These are phyloP conservation scores for Bjerkandera adusta DNA, from an alignment of 1,284 basidiomycete species.

Conservation along the genomic window DNA sequence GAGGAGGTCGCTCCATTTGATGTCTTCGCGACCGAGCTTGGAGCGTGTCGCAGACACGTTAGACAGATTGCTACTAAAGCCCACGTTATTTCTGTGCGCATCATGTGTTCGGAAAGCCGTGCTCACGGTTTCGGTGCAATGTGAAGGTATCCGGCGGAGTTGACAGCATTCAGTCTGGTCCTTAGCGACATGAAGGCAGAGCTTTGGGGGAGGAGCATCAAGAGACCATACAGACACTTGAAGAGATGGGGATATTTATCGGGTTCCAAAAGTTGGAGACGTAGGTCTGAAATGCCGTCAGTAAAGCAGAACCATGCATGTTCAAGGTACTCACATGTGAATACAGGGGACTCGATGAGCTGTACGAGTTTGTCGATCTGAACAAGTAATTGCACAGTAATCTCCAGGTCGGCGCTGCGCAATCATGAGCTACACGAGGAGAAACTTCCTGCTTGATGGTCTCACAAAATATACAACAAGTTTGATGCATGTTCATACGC, in stretches of 20 bases:
- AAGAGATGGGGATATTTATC: conserved; percentile 95
- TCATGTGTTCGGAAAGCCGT: neutral
- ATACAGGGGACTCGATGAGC: conserved; percentile 96
- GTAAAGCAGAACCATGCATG: neutral
- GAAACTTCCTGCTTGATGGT: too few species aligned
- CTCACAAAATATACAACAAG: conserved; percentile 94
- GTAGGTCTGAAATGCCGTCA: conserved; percentile 63
- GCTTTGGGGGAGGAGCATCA: conserved; percentile 98
- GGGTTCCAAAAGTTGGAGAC: conserved; percentile 94
- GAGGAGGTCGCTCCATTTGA: conserved; percentile 92
- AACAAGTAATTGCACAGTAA: conserved; percentile 92
- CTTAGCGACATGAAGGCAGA: conserved; percentile 94
- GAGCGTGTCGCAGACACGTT: conserved; percentile 56
- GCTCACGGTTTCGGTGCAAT: conserved; percentile 77
- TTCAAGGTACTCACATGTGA: conserved; percentile 74
- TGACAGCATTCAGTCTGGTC: conserved; percentile 92
- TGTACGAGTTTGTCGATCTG: conserved; percentile 99
- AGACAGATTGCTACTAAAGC: conserved; percentile 29
- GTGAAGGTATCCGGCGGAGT: conserved; percentile 91
- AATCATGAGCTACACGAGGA: conserved; percentile 12
- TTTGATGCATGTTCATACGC: conserved; percentile 99
- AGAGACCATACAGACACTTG: conserved; percentile 95
- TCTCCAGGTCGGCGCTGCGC: conserved; percentile 88
- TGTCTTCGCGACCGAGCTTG: conserved; percentile 81
- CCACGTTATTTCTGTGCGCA: too few species aligned